Evolutionary conservation across 176 grass and related monocot species (phyloP), one percentile per base, ranked within the genome.

Genomic region (Oropetium thomaeum): DNA sequence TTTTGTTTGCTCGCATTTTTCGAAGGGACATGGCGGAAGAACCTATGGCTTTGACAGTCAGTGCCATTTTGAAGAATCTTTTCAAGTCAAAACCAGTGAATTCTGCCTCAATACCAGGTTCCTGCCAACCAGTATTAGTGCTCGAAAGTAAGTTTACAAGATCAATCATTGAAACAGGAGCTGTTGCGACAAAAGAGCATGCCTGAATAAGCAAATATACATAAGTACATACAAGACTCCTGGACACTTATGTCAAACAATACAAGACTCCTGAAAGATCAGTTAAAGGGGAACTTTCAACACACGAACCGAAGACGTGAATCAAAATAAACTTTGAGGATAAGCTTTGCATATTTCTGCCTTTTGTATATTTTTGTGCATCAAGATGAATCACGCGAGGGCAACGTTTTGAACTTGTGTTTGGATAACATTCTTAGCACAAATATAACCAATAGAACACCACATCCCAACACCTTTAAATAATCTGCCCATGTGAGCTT

Each of bases 81-180:
- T 82, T 85, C 64, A 85, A 66, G 20, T 87, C 88, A 5, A 93
- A 39, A n/a, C 65, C 40, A 52, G 53, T 48, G 6, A 91, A 87
- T 57, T 82, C 83, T 52, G 70, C 81, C 82, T 97, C 91, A n/a
- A 69, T 59, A 69, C 78, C 91, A 35, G 86, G 78, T 76, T 92
- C 81, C 90, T 93, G 68, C 16, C 58, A 67, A 58, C 39, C 9
- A 60, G 9, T 73, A 20, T 17, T 23, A 79, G n/a, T 1, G 52
- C 40, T 48, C 8, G 34, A 71, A 65, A 19, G 2, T 26, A 57
- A 26, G 19, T 32, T 27, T 38, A 32, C 0, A 61, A 71, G 69
- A 65, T 20, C 10, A 68, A 22, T 71, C n/a, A 1, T 1, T 70
- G 22, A 70, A 65, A 25, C 26, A 34, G 33, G 11, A 55, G 44